phyloP scores from a whole-genome alignment of 2,329 filamentous ascomycete species.

The Colletotrichum sublineola region DNA sequence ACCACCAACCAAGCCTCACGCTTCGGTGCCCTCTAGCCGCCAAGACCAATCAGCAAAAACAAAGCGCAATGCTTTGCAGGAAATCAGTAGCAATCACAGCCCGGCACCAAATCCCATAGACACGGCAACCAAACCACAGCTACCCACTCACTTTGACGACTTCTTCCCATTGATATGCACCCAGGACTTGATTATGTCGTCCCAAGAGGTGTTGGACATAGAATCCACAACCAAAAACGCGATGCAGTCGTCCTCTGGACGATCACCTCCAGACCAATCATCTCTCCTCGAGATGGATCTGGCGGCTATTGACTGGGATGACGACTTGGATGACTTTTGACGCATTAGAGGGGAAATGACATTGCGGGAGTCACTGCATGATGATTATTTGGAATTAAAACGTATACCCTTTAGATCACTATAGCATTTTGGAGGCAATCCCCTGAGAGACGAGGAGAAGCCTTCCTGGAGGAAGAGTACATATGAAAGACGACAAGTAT shows the following conservation, averaged over 20 bases:
- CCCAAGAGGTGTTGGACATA: constrained; percentile 62
- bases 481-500: neutral
- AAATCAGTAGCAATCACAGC: constrained; percentile 18
- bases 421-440: neutral
- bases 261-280: neutral
- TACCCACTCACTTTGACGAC: neutral
- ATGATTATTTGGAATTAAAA: neutral
- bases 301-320: constrained; percentile 39
- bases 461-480: neutral
- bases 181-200: constrained; percentile 61
- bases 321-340: constrained; percentile 41
- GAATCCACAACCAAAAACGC: constrained; percentile 46
- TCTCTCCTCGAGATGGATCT: constrained; percentile 30
- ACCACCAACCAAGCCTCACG: neutral
- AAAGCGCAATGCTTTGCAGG: constrained; percentile 6
- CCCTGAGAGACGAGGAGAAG: neutral
- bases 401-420: constrained; percentile 22
- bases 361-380: neutral
- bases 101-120: neutral
- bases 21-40: too few relatives aligned
- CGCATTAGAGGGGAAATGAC: neutral
- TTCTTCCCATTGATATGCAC: constrained; percentile 56
- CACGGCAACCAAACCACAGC: neutral
- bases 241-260: constrained; percentile 21
- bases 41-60: constrained; percentile 4